Base-by-base conservation (phyloP, 148 eudicot species). In the Cornus florida region DNA sequence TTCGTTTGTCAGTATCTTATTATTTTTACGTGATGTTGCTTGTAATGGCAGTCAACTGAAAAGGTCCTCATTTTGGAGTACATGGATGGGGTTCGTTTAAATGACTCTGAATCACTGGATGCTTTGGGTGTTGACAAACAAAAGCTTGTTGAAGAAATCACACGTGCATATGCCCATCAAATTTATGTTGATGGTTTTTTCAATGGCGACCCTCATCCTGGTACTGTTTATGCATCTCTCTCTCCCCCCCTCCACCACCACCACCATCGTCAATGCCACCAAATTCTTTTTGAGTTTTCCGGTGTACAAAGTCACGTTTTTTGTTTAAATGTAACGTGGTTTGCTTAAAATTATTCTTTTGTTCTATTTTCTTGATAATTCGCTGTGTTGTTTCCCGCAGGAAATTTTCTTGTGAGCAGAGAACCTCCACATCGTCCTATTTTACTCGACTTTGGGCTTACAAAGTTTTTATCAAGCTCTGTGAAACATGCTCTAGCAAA, bases 161-260 rank as follows among this genome's bases (percentile, higher is more conserved):
- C 98, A 4, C 95, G 98, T 73, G 98, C 99, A 19, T 96, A 92
- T 85, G 99, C 97, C 50, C 99, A 96, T 84, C 99, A 96, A 88
- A 96, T 96, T 67, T 96, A 96, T 86, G 89, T 96, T 77, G 99
- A 94, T 88, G 99, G 99, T 46, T 90, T 96, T 80, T 96, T 96
- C 82, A 96, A 96, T 81, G 99, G 99, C 7, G 99, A 96, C 82
- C 99, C 99, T 80, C 99, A 96, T 85, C 99, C 99, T 78, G 98
- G 98, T 94, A 90, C 62, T 50, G 70, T 75, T 71, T 72, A 56
- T 50, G 20, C 38, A 24, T 74, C 22, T 41, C 23, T 41, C 10
- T 46, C 19, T 62, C 59, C 50, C 33, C 4, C 59, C 11, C 59
- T 23, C 50, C 7, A 2, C 12, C n/a, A 0, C 6, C 2, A 22